Percentiles rank a stretch among this genome's conserved stretches.
These are phyloP conservation scores for Trametes meyenii DNA, from an alignment of 768 basidiomycete species.

Conservation along the genomic window DNA sequence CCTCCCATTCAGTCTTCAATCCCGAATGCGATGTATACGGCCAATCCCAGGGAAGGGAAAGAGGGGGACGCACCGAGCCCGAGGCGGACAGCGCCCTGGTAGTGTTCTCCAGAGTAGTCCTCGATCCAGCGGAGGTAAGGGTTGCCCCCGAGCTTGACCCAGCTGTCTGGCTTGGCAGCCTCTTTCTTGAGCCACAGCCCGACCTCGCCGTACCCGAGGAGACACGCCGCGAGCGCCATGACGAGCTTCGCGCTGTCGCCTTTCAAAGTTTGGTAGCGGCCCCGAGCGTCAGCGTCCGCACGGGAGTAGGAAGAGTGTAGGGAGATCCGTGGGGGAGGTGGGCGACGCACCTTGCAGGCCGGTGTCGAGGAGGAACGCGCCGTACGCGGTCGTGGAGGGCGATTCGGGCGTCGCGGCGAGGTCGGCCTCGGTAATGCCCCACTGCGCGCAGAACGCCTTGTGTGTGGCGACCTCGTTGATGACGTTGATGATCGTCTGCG, in stretches of 20 bases:
- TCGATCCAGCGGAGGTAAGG: constrained; percentile 78
- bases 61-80: constrained; percentile 64
- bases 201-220: constrained; percentile 92
- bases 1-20: neutral
- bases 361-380: constrained; percentile 80
- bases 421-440: constrained; percentile 65
- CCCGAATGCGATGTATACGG: neutral
- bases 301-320: neutral
- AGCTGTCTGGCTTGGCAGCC: constrained; percentile 46
- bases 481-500: constrained; percentile 64
- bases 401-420: constrained; percentile 67
- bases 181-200: constrained; percentile 79
- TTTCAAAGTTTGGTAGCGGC: constrained; percentile 19
- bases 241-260: constrained; percentile 73
- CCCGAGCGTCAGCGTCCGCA: too few species aligned
- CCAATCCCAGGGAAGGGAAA: neutral
- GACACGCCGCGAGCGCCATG: constrained; percentile 84
- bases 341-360: constrained; percentile 61
- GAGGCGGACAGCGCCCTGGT: constrained; percentile 68
- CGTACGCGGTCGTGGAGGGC: constrained; percentile 79
- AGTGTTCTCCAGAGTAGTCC: constrained; percentile 74
- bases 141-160: constrained; percentile 67
- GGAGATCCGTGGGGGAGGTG: too few species aligned
- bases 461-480: constrained; percentile 75
- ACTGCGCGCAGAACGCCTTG: constrained; percentile 66